Base-by-base conservation (phyloP, 73 alveolate species). In the Symbiodinium pilosum region DNA sequence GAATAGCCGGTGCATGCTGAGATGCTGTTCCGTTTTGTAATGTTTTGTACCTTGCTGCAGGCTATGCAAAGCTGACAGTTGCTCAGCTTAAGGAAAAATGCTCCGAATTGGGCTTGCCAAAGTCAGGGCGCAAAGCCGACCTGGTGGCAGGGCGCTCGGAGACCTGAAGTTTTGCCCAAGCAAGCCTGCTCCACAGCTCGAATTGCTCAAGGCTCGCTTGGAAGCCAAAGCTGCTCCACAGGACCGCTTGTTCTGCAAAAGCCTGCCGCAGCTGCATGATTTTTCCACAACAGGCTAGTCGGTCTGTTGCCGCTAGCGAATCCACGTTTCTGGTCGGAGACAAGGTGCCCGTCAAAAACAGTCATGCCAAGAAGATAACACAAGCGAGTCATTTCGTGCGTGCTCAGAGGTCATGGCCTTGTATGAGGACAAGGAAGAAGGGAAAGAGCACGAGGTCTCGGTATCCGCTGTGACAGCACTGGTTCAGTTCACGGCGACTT, bases 121-220 rank as follows among this genome's bases (percentile, higher is more conserved):
- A 87, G 24, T 52, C 94, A 38, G 94, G 94, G 43, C 94, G 94
- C 83, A 87, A 87, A 54, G 94, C 94, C 69, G 94, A 87, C 39
- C 30, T 87, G 84, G 94, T 87, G 94, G 94, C n/a, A 43, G 20
- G 84, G 75, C 36, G 43, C 73, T 54, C 85, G 43, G 94, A n/a
- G n/a, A n/a, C n/a, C n/a, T n/a, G n/a, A n/a, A n/a, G n/a, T n/a
- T n/a, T n/a, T n/a, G n/a, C n/a, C n/a, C n/a, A n/a, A n/a, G n/a
- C n/a, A n/a, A n/a, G n/a, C 54, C 20, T 77, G 9, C 26, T 24
- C 32, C 43, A 34, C 87, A 77, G 18, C 7, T 34, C 54, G 36
- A 20, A 24, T 51, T 34, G 43, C 87, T 14, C 89, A 18, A 84
- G 93, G 93, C 93, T 84, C 93, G 93, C 39, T 59, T 84, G 43